phyloP scores from a whole-genome alignment of 305 asterid genomes.

The Fraxinus velutina region DNA sequence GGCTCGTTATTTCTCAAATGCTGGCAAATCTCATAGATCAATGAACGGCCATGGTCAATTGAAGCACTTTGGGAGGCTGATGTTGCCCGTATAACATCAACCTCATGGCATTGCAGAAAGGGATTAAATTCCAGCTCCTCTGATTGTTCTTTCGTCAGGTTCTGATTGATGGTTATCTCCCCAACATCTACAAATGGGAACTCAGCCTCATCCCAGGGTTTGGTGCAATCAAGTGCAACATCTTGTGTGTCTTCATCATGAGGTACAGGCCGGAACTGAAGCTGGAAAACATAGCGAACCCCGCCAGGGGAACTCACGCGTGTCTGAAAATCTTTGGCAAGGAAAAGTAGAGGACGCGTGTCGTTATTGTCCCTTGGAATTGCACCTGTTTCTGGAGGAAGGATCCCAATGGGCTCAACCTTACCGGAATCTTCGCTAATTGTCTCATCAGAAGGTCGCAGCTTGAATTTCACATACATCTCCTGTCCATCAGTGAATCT shows the following conservation, averaged over 20 bases:
- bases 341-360: constrained; percentile 68
- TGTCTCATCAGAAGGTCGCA: constrained; percentile 57
- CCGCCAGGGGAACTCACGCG: constrained; percentile 61
- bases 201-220: constrained; percentile 65
- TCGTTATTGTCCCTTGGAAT: constrained; percentile 61
- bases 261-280: constrained; percentile 57
- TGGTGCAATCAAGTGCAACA: constrained; percentile 70
- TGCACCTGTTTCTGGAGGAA: constrained; percentile 92
- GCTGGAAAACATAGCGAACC: constrained; percentile 62
- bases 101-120: constrained; percentile 53
- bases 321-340: constrained; percentile 62
- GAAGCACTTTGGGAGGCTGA: constrained; percentile 83
- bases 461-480: constrained; percentile 78
- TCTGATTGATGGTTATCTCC: constrained; percentile 52
- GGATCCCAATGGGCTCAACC: constrained; percentile 69
- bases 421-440: constrained; percentile 60
- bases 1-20: constrained; percentile 70
- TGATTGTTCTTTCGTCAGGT: constrained; percentile 52
- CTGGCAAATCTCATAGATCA: constrained; percentile 77
- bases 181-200: constrained; percentile 66
- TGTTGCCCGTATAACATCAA: constrained; percentile 73
- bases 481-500: constrained; percentile 68
- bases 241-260: constrained; percentile 50
- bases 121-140: constrained; percentile 81
- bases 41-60: constrained; percentile 83